phyloP scores from a whole-genome alignment of 441 rosid species.

The Viola pubescens region DNA sequence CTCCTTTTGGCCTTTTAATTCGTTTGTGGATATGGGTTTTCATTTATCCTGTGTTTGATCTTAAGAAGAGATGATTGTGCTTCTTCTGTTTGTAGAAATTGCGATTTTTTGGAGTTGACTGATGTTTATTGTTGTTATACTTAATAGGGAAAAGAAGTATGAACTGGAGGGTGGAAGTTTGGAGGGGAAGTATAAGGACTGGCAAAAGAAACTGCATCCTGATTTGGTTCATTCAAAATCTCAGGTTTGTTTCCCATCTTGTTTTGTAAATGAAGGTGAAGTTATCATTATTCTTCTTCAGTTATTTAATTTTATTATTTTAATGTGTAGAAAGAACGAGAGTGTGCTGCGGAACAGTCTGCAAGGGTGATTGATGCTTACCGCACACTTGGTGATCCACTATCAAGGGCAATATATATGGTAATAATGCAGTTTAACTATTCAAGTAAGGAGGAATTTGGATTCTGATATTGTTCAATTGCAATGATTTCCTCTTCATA shows the following conservation, averaged over 20 bases:
- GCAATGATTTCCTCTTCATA: background rate
- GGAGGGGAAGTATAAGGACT: conserved; percentile 65
- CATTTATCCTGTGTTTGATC: background rate
- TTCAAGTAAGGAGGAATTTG: background rate
- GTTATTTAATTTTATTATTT: background rate
- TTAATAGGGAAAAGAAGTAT: conserved; percentile 54
- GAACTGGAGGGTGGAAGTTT: conserved; percentile 47
- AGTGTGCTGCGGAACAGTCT: conserved; percentile 81
- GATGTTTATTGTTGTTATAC: background rate
- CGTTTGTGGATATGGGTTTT: background rate
- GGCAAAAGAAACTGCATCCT: conserved; percentile 97
- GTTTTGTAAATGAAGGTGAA: background rate
- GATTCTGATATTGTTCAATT: background rate
- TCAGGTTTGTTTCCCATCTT: conserved; percentile 33
- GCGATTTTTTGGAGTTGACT: background rate
- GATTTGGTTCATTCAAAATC: conserved; percentile 94
- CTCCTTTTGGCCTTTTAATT: background rate
- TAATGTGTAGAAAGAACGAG: conserved; percentile 59
- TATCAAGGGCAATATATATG: conserved; percentile 70
- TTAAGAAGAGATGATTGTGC: background rate
- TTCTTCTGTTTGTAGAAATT: background rate
- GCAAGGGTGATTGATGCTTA: conserved; percentile 80
- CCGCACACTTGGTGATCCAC: conserved; percentile 49
- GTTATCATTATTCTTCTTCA: background rate
- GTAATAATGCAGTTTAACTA: background rate